A percentile compares a stretch with the other conserved stretches of the same genome.
Evolutionary conservation across 78 protist species (phyloP).

Genomic region (Dictyostelium discoideum): DNA sequence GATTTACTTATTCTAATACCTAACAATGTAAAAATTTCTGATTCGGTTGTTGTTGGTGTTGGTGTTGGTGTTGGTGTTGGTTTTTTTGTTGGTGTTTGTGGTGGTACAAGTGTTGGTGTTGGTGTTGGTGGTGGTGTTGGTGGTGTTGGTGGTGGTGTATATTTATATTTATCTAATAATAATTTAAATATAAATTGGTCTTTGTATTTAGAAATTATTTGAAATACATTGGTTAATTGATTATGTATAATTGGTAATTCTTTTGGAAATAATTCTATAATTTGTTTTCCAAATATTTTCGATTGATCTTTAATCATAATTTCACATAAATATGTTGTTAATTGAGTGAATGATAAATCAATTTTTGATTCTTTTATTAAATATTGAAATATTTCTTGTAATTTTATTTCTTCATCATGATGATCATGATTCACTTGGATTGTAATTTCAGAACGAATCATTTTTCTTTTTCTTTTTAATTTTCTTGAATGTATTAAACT

Average conservation of each 20-base stretch:
- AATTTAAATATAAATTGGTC: not conserved
- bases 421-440: too few species aligned
- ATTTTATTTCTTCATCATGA: not conserved
- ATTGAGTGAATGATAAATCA: not conserved
- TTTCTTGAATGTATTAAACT: too few species aligned
- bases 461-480: too few species aligned
- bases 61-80: too few species aligned
- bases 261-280: not conserved
- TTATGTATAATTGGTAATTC: not conserved
- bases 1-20: not conserved
- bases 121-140: too few species aligned
- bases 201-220: not conserved
- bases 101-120: too few species aligned
- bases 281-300: not conserved
- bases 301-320: not conserved
- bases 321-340: not conserved
- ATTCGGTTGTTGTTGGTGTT: not conserved
- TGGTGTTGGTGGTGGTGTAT: not conserved
- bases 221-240: not conserved
- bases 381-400: not conserved
- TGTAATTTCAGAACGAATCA: too few species aligned
- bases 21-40: not conserved
- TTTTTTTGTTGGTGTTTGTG: too few species aligned
- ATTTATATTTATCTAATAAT: not conserved
- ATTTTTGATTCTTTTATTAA: not conserved